phyloP scores from a whole-genome alignment of 2,329 filamentous ascomycete genomes.

The Ophiostoma novo-ulmi region DNA sequence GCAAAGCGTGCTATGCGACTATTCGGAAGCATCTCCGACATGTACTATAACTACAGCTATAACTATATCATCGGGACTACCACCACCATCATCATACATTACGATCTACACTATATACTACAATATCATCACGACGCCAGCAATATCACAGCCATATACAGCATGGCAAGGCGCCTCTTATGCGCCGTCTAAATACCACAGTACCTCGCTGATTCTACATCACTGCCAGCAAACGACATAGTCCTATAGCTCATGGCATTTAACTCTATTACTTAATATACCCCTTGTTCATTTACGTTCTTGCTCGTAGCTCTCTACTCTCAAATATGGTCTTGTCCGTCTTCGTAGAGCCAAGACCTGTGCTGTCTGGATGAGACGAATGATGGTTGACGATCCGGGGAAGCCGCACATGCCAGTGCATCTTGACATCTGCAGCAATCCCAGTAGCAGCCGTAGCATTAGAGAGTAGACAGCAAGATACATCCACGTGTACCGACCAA shows the following conservation, averaged over 20 bases:
- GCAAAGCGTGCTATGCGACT: no score
- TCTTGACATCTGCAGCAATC: background rate
- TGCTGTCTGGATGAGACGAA: background rate
- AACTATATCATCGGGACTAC: background rate
- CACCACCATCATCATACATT: background rate
- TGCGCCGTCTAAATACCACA: no score
- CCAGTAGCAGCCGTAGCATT: background rate
- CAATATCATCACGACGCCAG: background rate
- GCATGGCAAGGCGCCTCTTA: background rate
- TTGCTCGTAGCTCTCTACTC: background rate
- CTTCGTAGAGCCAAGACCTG: background rate
- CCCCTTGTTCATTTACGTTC: background rate
- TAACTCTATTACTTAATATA: background rate
- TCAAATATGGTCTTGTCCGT: no score
- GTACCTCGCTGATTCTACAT: background rate
- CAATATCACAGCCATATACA: background rate
- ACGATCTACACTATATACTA: background rate
- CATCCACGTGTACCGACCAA: background rate
- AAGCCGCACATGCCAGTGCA: background rate
- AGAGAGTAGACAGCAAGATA: no score
- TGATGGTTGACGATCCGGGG: background rate
- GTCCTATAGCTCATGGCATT: background rate
- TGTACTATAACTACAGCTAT: background rate
- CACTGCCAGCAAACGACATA: background rate
- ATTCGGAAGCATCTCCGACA: no score